Conservation (phyloP, 2,329 filamentous ascomycete genomes). For the Furcasterigmium sp. region DNA sequence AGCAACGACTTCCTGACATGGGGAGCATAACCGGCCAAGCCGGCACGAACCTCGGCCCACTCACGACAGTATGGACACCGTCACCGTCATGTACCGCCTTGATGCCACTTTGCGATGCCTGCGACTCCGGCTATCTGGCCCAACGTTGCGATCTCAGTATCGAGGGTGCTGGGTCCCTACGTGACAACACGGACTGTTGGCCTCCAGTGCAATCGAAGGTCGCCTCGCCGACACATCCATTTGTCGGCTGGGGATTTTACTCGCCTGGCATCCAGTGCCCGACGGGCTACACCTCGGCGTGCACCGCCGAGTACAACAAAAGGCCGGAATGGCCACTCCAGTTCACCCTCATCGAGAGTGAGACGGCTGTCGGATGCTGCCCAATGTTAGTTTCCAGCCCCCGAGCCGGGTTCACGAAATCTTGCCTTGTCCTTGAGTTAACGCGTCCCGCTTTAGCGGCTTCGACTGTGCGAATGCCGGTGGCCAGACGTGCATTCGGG, state of each 20-base stretch:
- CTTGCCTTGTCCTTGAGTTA: no score
- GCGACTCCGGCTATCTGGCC: slow-evolving; percentile 16
- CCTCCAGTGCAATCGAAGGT: slow-evolving; percentile 13
- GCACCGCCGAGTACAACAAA: slow-evolving; percentile 18
- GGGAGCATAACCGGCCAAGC: background rate
- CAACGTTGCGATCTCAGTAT: slow-evolving; percentile 14
- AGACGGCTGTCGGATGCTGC: slow-evolving; percentile 27
- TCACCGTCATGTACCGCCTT: slow-evolving; percentile 14
- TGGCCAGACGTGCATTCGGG: slow-evolving; percentile 9
- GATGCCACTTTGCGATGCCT: slow-evolving; percentile 14
- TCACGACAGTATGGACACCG: slow-evolving; percentile 17
- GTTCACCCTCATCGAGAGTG: slow-evolving; percentile 17
- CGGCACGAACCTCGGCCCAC: slow-evolving; percentile 15
- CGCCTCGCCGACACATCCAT: slow-evolving; percentile 9
- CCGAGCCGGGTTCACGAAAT: no score
- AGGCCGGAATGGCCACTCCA: slow-evolving; percentile 17
- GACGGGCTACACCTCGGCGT: slow-evolving; percentile 22
- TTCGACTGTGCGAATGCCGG: slow-evolving; percentile 3
- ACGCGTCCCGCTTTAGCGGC: background rate
- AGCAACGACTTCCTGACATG: background rate
- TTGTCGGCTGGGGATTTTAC: slow-evolving; percentile 28
- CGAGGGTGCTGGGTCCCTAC: slow-evolving; percentile 6
- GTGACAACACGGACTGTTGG: slow-evolving; percentile 24
- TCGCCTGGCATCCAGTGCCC: slow-evolving; percentile 27
- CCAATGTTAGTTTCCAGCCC: slow-evolving; percentile 23